Percentiles rank a stretch among this genome's conserved stretches.
These are phyloP conservation scores for Deuterostichococcus epilithicus DNA, from an alignment of 139 green algal species.

Conservation along the genomic window DNA sequence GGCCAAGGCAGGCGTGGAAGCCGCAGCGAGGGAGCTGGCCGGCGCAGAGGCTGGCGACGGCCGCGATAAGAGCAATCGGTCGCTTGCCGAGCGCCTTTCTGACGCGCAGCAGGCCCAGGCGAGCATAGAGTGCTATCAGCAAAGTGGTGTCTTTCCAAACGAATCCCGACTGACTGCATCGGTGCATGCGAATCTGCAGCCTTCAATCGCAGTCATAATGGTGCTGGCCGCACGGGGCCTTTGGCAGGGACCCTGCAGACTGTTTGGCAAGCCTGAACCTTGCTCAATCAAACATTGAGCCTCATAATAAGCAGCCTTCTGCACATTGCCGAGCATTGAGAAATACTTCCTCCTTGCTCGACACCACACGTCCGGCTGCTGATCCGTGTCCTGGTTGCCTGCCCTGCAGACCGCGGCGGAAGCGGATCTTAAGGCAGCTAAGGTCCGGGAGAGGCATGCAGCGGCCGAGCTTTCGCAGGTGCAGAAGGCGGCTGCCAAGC, in stretches of 20 bases:
- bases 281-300: too few species aligned
- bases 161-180: not conserved
- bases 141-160: not conserved
- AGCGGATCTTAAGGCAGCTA: constrained; percentile 58
- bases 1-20: constrained; percentile 32
- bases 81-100: constrained; percentile 71
- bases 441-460: constrained; percentile 69
- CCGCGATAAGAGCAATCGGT: constrained; percentile 73
- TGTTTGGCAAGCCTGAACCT: too few species aligned
- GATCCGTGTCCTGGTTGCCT: too few species aligned
- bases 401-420: constrained; percentile 55
- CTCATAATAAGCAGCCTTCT: too few species aligned
- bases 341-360: too few species aligned
- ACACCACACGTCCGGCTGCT: too few species aligned
- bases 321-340: too few species aligned
- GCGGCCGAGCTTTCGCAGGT: constrained; percentile 75
- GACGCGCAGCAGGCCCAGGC: constrained; percentile 65
- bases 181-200: too few species aligned
- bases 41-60: constrained; percentile 80
- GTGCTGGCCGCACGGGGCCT: too few species aligned
- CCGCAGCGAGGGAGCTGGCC: constrained; percentile 53
- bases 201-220: too few species aligned
- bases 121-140: not conserved
- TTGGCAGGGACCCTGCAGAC: too few species aligned
- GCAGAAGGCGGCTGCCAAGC: constrained; percentile 60